Evolutionary conservation across 2,329 filamentous ascomycete genomes (phyloP), one percentile per base, ranked within the genome.

Genomic region (Cadophora sp.): DNA sequence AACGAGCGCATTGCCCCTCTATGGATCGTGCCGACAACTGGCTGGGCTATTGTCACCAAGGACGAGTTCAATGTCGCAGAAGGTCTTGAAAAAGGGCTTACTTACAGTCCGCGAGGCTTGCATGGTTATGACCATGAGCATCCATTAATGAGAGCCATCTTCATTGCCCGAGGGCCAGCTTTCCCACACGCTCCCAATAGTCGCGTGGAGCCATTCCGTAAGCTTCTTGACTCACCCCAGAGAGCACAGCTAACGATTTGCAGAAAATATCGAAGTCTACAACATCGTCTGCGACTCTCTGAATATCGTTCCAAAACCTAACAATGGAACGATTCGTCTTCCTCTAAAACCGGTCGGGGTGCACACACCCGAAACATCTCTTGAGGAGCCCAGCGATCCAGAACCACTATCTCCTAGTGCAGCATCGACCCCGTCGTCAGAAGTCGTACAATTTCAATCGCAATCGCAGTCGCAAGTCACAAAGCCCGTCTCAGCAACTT

Each of bases 101-200:
- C 87, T 0, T 99, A 97, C 76, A 85, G 91, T 72, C 96, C 96
- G 0, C 86, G 86, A 33, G 96, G 96, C 1, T 81, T 99, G 1
- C 96, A 99, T 76, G 96, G 96, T 1, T 99, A 98, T 76, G 96
- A 99, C 77, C 91, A 97, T 74, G 90, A 97, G 75, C 91, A 99
- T 77, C 94, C 95, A 0, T 83, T 99, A 53, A 99, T 99, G 96
- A 85, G 96, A 47, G 95, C 96, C 0, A 96, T 99, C 51, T 99
- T 99, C 74, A 85, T 98, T 59, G 96, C 96, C 1, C 85, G 93
- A 47, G 96, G 96, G 0, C 96, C 96, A 4, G 94, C 95, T 0
- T 99, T 99, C 76, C 92, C 93, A 0, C 94, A 97, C 74, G 81
- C 86, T 47, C 89, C 92, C 0, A 94, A 96, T 73, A 96, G 92